Conservation (phyloP, 768 basidiomycete species). For the Omphalotus guepiniiformis region DNA sequence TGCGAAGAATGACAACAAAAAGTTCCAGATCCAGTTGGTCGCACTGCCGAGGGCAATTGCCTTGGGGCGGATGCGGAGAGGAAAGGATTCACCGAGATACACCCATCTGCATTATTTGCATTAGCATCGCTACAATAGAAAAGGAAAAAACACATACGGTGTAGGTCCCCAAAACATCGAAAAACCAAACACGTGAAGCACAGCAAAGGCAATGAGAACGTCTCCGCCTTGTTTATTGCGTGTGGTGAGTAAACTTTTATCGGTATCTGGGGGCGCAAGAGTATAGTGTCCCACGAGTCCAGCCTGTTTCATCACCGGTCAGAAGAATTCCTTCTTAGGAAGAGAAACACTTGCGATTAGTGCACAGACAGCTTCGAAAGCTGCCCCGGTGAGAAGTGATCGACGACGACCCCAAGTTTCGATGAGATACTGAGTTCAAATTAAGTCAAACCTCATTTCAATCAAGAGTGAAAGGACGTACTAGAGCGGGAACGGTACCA, state of each 20-base stretch:
- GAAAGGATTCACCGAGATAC: conserved; percentile 78
- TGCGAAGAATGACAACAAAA: conserved; percentile 68
- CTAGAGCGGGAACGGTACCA: conserved; percentile 67
- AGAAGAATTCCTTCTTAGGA: neutral
- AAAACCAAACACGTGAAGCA: conserved; percentile 71
- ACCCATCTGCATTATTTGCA: conserved; percentile 43
- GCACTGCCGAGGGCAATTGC: conserved; percentile 72
- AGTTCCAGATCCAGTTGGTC: conserved; percentile 71
- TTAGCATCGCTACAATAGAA: neutral
- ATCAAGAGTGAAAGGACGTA: conserved; percentile 19
- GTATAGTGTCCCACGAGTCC: conserved; percentile 69
- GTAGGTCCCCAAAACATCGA: conserved; percentile 76
- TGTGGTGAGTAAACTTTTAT: conserved; percentile 41
- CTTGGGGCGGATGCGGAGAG: conserved; percentile 74
- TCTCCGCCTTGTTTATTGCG: conserved; percentile 59
- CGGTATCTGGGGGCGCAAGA: conserved; percentile 50
- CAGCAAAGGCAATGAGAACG: conserved; percentile 67
- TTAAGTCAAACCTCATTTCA: neutral
- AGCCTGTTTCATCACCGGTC: conserved; percentile 33
- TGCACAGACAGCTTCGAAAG: conserved; percentile 56
- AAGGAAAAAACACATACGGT: conserved; percentile 32
- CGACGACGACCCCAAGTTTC: conserved; percentile 72
- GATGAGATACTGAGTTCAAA: conserved; percentile 43
- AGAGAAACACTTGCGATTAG: conserved; percentile 42
- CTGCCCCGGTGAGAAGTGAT: conserved; percentile 62